Base-by-base conservation (phyloP, 805 yeast genomes). In the Barnettozyma vustinii region DNA sequence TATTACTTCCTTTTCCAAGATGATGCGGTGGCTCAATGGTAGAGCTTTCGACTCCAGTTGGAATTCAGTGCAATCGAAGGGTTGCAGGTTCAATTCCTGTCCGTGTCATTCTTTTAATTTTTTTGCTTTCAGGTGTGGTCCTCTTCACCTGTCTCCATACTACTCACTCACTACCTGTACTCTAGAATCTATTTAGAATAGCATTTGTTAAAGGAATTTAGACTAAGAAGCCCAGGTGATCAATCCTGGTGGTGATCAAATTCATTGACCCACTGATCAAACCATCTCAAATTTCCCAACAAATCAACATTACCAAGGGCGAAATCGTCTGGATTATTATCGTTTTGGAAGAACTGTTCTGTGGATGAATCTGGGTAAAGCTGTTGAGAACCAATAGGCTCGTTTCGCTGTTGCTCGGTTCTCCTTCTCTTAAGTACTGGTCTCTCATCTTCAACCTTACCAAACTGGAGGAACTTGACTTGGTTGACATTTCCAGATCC, bases 51-150 rank as follows among this genome's bases (percentile, higher is more conserved):
- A 79, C 80, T 79, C 84, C 84, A 79, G 77, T 63, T 59, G 69
- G 71, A 63, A 59, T 52, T 48, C 52, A 56, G 60, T 70, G 77
- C 68, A 66, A 80, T 79, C 86, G 80, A 79, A 80, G 80, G 86
- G 86, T 77, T 81, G 86, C 86, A 81, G 85, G 86, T 81, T 81
- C 86, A 78, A 81, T 79, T 81, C 86, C 85, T 81, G 87, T 80
- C 84, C 83, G 84, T 79, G 81, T 79, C 83, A 79, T 52, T 60
- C 69, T 64, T 25, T 4, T 10, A 6, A 36, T 37, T 37, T 27
- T 37, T 7, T 20, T 23, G 8, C 25, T 23, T 23, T 23, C 25
- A 5, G 25, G 5, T 23, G 8, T 5, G 7, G 8, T 5, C 8
- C 8, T 23, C 5, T 23, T 23, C 25, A 23, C 25, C 7, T 23